Evolutionary conservation across 169 alveolate species (phyloP).

Genomic region (Amoebophrya sp.): DNA sequence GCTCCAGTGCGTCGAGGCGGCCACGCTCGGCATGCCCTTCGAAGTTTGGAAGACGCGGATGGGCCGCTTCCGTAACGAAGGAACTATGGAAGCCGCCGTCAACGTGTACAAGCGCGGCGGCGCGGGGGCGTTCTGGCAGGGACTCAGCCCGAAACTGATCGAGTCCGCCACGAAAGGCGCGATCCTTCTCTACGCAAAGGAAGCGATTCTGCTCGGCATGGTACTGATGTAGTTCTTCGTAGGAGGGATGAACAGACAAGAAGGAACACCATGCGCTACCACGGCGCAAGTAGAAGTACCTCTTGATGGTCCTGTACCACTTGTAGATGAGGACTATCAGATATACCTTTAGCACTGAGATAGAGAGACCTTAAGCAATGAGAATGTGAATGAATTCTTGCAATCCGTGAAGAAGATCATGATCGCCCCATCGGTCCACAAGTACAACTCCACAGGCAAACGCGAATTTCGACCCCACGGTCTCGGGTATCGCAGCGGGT

Average conservation of each 20-base stretch:
- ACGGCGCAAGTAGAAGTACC: too few relatives aligned
- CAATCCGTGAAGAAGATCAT: too few relatives aligned
- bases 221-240: neutral
- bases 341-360: too few relatives aligned
- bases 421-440: neutral
- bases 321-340: too few relatives aligned
- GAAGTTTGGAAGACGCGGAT: constrained; percentile 57
- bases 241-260: too few relatives aligned
- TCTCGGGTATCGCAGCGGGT: constrained; percentile 48
- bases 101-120: constrained; percentile 38
- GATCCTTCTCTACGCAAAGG: constrained; percentile 45
- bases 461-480: constrained; percentile 28
- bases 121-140: constrained; percentile 44
- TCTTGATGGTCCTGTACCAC: too few relatives aligned
- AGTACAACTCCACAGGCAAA: constrained; percentile 17
- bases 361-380: too few relatives aligned
- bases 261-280: too few relatives aligned
- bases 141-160: constrained; percentile 41
- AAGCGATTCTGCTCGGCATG: neutral
- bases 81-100: constrained; percentile 37
- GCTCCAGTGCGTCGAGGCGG: constrained; percentile 49
- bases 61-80: constrained; percentile 43
- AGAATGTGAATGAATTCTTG: too few relatives aligned
- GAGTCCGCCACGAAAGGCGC: constrained; percentile 50
- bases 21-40: constrained; percentile 53